Conservation (phyloP, 1,284 basidiomycete species). For the Pseudozyma flocculosa region DNA sequence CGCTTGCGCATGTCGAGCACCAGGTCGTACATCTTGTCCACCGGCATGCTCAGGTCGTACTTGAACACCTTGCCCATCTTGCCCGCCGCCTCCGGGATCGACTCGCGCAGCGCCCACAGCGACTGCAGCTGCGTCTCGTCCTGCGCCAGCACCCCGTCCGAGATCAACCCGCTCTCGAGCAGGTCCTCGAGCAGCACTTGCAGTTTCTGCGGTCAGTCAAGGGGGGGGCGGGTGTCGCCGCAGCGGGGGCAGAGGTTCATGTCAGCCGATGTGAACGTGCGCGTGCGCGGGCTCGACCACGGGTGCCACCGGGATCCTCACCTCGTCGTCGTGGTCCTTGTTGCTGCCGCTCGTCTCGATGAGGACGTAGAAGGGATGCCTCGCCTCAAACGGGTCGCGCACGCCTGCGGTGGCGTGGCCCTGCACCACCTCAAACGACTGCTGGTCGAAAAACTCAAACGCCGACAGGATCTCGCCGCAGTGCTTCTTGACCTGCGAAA, state of each 20-base stretch:
- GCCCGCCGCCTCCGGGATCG: conserved; percentile 85
- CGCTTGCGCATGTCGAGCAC: conserved; percentile 79
- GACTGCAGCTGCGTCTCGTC: conserved; percentile 85
- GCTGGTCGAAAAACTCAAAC: conserved; percentile 93
- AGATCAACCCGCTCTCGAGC: conserved; percentile 75
- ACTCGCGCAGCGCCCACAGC: conserved; percentile 92
- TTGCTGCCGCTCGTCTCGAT: conserved; percentile 95
- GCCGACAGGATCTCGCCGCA: conserved; percentile 95
- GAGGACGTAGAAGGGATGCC: conserved; percentile 68
- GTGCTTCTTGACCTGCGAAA: conserved; percentile 66
- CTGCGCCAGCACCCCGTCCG: conserved; percentile 89
- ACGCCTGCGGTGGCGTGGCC: conserved; percentile 64
- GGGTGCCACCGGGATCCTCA: too few relatives aligned
- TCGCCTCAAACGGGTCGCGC: conserved; percentile 50
- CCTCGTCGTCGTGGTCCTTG: conserved; percentile 92
- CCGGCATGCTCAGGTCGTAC: conserved; percentile 92
- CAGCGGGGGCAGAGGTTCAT: too few relatives aligned
- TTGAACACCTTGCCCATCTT: conserved; percentile 97
- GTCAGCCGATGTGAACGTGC: too few relatives aligned
- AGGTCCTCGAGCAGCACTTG: conserved; percentile 76
- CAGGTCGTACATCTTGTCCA: conserved; percentile 82
- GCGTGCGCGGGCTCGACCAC: too few relatives aligned
- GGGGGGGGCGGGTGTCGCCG: background rate
- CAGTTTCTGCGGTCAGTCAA: conserved; percentile 70
- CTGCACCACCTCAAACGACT: conserved; percentile 77